A percentile compares a stretch with the other conserved stretches of the same genome.
These are phyloP conservation scores for Kurtzmaniella quercitrusa DNA, from an alignment of 1,139 yeast species.

Conservation along the genomic window DNA sequence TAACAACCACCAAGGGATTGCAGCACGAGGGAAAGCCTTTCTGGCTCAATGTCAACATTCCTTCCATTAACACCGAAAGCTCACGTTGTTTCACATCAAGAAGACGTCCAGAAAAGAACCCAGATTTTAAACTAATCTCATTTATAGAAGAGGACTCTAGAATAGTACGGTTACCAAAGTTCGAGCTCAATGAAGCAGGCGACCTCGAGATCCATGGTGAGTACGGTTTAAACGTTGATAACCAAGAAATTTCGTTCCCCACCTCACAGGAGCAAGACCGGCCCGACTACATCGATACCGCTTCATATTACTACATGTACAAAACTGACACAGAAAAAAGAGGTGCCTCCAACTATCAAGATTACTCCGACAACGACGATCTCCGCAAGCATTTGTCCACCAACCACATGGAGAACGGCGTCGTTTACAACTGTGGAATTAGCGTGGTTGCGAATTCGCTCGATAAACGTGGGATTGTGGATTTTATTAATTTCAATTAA, in stretches of 20 bases:
- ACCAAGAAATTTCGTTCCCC: constrained; percentile 5
- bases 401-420: constrained; percentile 12
- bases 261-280: not conserved
- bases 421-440: constrained; percentile 19
- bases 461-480: constrained; percentile 13
- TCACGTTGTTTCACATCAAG: constrained; percentile 22
- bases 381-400: constrained; percentile 7
- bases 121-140: constrained; percentile 10
- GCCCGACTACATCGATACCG: constrained; percentile 13
- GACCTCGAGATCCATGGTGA: constrained; percentile 9
- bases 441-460: constrained; percentile 18
- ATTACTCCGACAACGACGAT: constrained; percentile 12
- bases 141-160: constrained; percentile 3
- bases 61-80: constrained; percentile 25
- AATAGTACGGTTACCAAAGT: constrained; percentile 9
- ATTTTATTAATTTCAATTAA: constrained; percentile 8
- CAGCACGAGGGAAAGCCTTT: constrained; percentile 1
- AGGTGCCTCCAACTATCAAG: constrained; percentile 6
- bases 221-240: constrained; percentile 8
- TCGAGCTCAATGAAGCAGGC: constrained; percentile 7
- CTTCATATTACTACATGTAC: constrained; percentile 16
- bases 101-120: constrained; percentile 8
- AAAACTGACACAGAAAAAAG: constrained; percentile 1
- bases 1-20: constrained; percentile 8
- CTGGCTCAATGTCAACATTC: constrained; percentile 23